phyloP scores from a whole-genome alignment of 2,329 filamentous ascomycete genomes.

The Coniochaeta prunicola region DNA sequence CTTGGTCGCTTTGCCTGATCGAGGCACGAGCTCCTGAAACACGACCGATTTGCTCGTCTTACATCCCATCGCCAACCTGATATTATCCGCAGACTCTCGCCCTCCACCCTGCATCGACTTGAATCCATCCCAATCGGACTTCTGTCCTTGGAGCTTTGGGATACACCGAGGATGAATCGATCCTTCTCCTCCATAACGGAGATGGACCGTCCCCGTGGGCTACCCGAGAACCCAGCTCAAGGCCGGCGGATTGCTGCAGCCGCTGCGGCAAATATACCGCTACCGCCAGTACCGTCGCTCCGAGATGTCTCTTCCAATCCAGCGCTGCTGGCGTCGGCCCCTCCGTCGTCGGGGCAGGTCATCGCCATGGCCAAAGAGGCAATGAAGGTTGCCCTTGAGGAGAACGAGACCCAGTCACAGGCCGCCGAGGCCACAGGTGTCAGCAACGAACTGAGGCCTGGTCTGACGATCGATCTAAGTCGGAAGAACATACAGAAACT shows the following conservation, averaged over 20 bases:
- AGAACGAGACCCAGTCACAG: constrained; percentile 58
- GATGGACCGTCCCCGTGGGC: constrained; percentile 21
- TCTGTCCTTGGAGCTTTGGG: not conserved
- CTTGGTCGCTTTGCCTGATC: not conserved
- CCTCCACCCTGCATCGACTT: not conserved
- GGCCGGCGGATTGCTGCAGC: constrained; percentile 21
- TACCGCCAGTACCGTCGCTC: constrained; percentile 24
- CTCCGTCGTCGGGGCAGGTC: constrained; percentile 55
- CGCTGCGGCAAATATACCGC: constrained; percentile 15
- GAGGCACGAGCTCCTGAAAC: constrained; percentile 1
- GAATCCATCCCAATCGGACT: not conserved
- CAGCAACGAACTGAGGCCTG: constrained; percentile 56
- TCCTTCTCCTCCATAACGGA: constrained; percentile 5
- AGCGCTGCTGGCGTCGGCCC: constrained; percentile 40
- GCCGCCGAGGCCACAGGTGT: constrained; percentile 52
- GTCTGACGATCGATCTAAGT: constrained; percentile 72
- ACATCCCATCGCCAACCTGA: not conserved
- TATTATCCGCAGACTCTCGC: not conserved
- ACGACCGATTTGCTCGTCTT: not conserved
- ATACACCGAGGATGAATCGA: not conserved
- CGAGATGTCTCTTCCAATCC: constrained; percentile 39
- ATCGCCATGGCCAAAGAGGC: constrained; percentile 59
- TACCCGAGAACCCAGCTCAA: constrained; percentile 28
- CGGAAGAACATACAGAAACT: constrained; percentile 65
- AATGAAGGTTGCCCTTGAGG: constrained; percentile 59